phyloP scores from a whole-genome alignment of 257 asterid species.

The Paulownia fortunei region DNA sequence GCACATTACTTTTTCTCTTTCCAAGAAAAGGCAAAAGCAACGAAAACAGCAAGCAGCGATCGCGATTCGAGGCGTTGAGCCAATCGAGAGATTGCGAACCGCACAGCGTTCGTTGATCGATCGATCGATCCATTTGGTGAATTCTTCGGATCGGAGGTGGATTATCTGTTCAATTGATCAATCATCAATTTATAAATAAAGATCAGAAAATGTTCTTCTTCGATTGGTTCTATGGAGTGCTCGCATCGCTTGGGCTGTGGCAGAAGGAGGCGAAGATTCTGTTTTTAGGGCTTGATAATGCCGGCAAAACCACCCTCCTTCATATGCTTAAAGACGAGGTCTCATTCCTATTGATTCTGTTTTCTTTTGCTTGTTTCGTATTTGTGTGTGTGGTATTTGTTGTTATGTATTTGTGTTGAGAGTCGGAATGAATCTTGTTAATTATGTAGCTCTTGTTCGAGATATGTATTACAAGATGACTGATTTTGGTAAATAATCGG shows the following conservation, averaged over 20 bases:
- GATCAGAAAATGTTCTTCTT: conserved; percentile 67
- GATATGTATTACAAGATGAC: not conserved
- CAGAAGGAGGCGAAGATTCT: conserved; percentile 96
- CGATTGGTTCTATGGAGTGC: conserved; percentile 94
- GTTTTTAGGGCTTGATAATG: conserved; percentile 92
- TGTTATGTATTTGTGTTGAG: not conserved
- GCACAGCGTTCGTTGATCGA: conserved; percentile 32
- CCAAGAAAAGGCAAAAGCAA: not conserved
- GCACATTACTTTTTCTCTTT: not conserved
- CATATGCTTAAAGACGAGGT: conserved; percentile 98
- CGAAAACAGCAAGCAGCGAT: conserved; percentile 30
- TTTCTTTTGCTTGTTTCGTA: conserved; percentile 7
- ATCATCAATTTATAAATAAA: not conserved
- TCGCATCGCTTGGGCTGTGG: conserved; percentile 94
- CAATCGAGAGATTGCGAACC: conserved; percentile 42
- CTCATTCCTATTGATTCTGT: not conserved
- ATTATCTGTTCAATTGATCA: conserved; percentile 6
- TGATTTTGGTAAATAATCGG: conserved; percentile 16
- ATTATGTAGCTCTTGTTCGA: conserved; percentile 15
- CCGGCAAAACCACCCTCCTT: conserved; percentile 95
- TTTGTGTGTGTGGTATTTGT: not conserved
- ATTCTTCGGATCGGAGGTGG: conserved; percentile 34
- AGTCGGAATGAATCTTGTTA: conserved; percentile 23
- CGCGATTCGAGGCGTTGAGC: conserved; percentile 38
- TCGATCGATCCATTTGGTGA: conserved; percentile 34